These are phyloP conservation scores for Ogataea zsoltii DNA, from an alignment of 805 yeast species.

Conservation along the genomic window DNA sequence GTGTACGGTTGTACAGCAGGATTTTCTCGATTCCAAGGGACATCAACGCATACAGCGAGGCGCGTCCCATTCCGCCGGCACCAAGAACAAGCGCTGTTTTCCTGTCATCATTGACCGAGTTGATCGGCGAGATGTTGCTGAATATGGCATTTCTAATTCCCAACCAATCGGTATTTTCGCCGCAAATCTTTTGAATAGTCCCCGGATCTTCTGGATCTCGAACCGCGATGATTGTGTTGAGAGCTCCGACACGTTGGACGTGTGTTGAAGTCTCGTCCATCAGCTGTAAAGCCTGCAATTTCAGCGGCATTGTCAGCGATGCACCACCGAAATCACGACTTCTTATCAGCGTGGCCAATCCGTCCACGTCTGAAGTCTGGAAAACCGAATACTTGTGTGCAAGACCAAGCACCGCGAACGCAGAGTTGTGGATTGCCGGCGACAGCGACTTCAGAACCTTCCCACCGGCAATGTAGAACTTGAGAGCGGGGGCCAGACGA, in stretches of 20 bases:
- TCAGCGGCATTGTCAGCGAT: slow-evolving; percentile 7
- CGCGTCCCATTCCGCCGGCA: slow-evolving; percentile 8
- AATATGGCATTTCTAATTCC: slow-evolving; percentile 7
- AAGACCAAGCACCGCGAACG: slow-evolving; percentile 1
- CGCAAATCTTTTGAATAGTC: neutral
- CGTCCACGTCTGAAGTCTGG: slow-evolving; percentile 3
- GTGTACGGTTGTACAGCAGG: slow-evolving; percentile 7
- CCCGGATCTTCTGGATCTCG: slow-evolving; percentile 4
- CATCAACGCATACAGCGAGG: slow-evolving; percentile 7
- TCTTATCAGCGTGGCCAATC: neutral
- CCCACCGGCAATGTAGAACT: slow-evolving; percentile 7
- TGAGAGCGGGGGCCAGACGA: slow-evolving; percentile 1
- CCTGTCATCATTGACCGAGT: slow-evolving; percentile 6
- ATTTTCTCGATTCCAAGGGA: slow-evolving; percentile 8
- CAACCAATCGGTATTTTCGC: slow-evolving; percentile 8
- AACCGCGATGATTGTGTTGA: slow-evolving; percentile 5
- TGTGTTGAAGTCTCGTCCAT: slow-evolving; percentile 9
- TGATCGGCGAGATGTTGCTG: slow-evolving; percentile 8
- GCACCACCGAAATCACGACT: slow-evolving; percentile 7
- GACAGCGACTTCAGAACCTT: slow-evolving; percentile 6
- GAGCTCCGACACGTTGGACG: slow-evolving; percentile 4
- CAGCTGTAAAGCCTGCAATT: slow-evolving; percentile 6
- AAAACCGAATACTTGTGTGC: slow-evolving; percentile 4
- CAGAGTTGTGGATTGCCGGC: slow-evolving; percentile 7
- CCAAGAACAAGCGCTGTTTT: slow-evolving; percentile 7